Evolutionary conservation across 192 early-diverging fungal genomes (phyloP), one percentile per base, ranked within the genome.

Genomic region (Funneliformis mosseae): DNA sequence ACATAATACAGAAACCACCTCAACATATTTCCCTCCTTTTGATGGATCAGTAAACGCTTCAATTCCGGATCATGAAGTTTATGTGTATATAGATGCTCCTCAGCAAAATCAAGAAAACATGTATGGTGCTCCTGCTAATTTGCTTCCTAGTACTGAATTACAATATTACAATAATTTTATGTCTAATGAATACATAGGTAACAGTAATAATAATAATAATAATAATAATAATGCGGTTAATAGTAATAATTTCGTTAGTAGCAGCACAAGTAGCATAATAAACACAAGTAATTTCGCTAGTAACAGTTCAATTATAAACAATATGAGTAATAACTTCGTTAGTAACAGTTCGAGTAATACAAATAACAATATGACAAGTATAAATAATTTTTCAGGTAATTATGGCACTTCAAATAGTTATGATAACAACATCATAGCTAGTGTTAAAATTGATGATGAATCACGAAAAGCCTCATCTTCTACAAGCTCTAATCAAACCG

Each of bases 21-120:
- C 68, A 9, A 39, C 68, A 42, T 70, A 43, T 70, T 43, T 70
- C 10, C 21, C 50, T 25, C 38, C 68, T 42, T 70, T 43, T 70
- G 16, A n/a, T 70, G 38, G 68, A n/a, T 16, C 21, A n/a, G 68
- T 70, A 70, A 70, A 39, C 21, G n/a, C 68, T 16, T 41, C 68
- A n/a, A 70, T 70, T 43, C 68, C 68, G 10, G 41, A 70, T 70
- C 68, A 70, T n/a, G 68, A 70, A 42, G 68, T 70, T n/a, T 70
- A 70, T 33, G 68, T 70, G 41, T 70, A 70, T 42, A 70, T 70
- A n/a, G 68, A 41, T 39, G 41, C 33, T 8, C 33, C 21, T 43
- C 68, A 70, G 42, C 18, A 70, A 43, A 42, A 12, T 41, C 68
- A 66, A 66, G 63, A 33, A 66, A 28, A 33, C 21, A 25, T 28